Evolutionary conservation across 805 yeast species (phyloP), one percentile per base, ranked within the genome.

Genomic region (Cyberlindnera maclurae): DNA sequence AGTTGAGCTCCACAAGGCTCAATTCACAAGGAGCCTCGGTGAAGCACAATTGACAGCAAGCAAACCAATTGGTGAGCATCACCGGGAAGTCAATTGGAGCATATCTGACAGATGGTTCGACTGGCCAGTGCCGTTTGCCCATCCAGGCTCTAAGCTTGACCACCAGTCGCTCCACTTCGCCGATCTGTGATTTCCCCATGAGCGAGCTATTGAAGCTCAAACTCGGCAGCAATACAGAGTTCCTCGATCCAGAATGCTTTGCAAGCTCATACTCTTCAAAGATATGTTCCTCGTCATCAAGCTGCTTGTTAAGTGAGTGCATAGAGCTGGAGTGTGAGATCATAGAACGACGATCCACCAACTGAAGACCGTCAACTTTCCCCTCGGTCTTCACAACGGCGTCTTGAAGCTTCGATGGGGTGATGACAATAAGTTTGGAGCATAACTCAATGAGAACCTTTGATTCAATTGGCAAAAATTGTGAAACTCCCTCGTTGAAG

Each of bases 401-500:
- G 24, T 39, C 33, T 41, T 57, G 54, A 18, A 64, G 58, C 51
- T 68, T 77, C 24, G 67, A 63, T 27, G 78, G 72, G 4, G 81
- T 79, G 30, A 62, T 64, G 3, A 75, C 70, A 20, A 80, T 70
- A 34, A 84, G 59, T 49, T 62, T 73, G 0, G 89, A 77, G 2
- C 83, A 79, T 2, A 75, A 59, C 41, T 78, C 86, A 24, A 82
- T 64, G 42, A 84, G 58, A 41, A 63, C 68, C 59, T 75, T 73
- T 3, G 83, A 67, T 46, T 83, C 90, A 15, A 79, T 59, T 1
- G 93, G 94, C 38, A 82, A 61, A 41, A 58, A 66, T 11, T 58
- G 52, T n/a, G 75, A 66, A n/a, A 79, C 68, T 12, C 79, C 87
- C 58, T 84, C 95, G 56, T 83, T 84, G 53, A 85, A 79, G 54